Percentiles rank a stretch among this genome's conserved stretches.
Evolutionary conservation across 202 grass and related monocot species (phyloP).

Genomic region (Setaria italica): DNA sequence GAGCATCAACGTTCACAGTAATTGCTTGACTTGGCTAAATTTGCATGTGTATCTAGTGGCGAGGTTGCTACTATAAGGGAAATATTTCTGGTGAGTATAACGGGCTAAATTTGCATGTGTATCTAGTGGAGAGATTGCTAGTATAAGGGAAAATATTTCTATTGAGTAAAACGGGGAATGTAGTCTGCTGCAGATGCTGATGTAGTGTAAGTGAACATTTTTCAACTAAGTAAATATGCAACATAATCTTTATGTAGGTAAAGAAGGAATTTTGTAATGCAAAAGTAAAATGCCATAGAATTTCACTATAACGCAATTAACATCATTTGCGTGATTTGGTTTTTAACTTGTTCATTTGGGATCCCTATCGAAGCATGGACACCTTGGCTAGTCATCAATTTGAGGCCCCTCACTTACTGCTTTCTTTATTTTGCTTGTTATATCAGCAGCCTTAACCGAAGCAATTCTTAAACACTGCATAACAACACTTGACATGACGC

Average conservation of each 20-base stretch:
- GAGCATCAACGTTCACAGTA: not conserved
- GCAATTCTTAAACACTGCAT: slow-evolving; percentile 95
- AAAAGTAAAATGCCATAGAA: not conserved
- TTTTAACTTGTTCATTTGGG: not conserved
- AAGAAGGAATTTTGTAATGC: not conserved
- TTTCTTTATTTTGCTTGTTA: slow-evolving; percentile 90
- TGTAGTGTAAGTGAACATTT: not conserved
- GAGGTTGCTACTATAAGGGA: not conserved
- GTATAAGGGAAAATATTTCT: not conserved
- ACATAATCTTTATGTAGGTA: not conserved
- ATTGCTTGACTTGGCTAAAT: not conserved
- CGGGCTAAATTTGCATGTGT: not conserved
- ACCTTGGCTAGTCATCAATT: not conserved
- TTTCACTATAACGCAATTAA: not conserved
- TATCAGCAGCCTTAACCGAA: slow-evolving; percentile 81
- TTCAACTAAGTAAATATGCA: not conserved
- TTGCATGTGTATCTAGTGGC: not conserved
- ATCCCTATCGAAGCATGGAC: not conserved
- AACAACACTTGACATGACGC: slow-evolving; percentile 78
- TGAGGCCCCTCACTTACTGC: slow-evolving; percentile 57
- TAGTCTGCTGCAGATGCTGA: not conserved
- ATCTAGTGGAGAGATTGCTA: not conserved
- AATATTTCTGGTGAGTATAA: not conserved
- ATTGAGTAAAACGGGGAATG: not conserved
- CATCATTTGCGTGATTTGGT: not conserved